phyloP scores from a whole-genome alignment of 176 grass and related monocot genomes.

The Carex cristatella region DNA sequence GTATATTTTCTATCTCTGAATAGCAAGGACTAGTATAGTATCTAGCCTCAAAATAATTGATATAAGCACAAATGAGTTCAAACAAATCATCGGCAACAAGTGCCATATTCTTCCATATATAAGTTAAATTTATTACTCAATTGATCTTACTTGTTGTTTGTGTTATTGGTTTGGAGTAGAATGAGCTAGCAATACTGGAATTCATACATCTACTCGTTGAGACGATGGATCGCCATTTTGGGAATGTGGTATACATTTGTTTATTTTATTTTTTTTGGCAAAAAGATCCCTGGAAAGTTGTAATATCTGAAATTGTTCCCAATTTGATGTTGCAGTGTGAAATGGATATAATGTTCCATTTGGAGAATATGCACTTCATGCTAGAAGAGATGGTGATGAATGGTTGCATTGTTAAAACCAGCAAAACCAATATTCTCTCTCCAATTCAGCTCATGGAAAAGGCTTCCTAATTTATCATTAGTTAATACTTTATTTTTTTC shows the following conservation, averaged over 20 bases:
- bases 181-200: conserved; percentile 89
- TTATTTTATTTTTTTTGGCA: neutral
- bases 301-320: neutral
- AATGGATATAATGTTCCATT: conserved; percentile 96
- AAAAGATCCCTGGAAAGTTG: neutral
- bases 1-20: no score
- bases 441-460: conserved; percentile 94
- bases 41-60: neutral
- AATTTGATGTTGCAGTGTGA: conserved; percentile 42
- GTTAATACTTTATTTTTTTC: neutral
- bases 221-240: conserved; percentile 92
- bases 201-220: conserved; percentile 98
- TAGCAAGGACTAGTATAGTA: no score
- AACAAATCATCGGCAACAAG: neutral
- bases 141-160: neutral
- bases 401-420: conserved; percentile 92
- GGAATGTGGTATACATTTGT: conserved; percentile 66
- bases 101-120: neutral
- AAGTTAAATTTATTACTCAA: neutral
- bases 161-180: conserved; percentile 34
- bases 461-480: conserved; percentile 40
- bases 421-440: conserved; percentile 84
- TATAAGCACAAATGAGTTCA: neutral
- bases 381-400: conserved; percentile 99
- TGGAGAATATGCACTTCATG: conserved; percentile 98